Evolutionary conservation across 2,329 filamentous ascomycete species (phyloP).

Genomic region (Trichophyton verrucosum): DNA sequence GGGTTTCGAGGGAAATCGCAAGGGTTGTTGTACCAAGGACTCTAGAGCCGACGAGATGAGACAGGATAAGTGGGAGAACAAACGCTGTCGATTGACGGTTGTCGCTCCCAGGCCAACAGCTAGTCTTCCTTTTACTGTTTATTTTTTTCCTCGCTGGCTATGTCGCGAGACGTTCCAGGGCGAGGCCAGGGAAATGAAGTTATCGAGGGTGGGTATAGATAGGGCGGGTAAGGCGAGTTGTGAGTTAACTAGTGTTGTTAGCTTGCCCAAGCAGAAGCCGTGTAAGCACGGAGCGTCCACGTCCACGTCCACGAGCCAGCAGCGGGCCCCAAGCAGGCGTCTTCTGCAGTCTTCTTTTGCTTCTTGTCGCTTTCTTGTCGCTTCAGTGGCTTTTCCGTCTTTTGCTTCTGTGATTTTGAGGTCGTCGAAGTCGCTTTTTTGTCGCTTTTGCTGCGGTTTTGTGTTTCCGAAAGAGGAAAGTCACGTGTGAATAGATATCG

Average conservation of each 20-base stretch:
- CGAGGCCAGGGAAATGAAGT: conserved; percentile 3
- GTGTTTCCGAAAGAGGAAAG: neutral
- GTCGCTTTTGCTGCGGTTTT: neutral
- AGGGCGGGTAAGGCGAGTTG: conserved; percentile 2
- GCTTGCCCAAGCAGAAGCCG: no score
- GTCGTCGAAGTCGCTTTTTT: neutral
- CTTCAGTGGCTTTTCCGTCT: neutral
- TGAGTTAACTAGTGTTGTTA: neutral
- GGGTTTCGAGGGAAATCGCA: neutral
- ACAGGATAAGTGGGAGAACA: neutral
- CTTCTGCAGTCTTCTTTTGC: neutral
- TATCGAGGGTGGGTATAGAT: conserved; percentile 4
- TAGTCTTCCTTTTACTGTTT: neutral
- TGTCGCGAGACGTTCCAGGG: neutral
- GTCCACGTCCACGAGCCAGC: neutral
- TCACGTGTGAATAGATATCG: neutral
- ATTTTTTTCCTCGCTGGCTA: neutral
- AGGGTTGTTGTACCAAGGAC: neutral
- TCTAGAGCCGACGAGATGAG: neutral
- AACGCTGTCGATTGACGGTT: neutral
- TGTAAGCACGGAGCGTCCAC: neutral
- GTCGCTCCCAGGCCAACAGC: neutral
- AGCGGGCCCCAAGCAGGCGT: neutral
- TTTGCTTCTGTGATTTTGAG: neutral
- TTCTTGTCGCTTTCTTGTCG: neutral